Evolutionary conservation across 129 eudicot genomes (phyloP).

Genomic region (Erigeron canadensis): DNA sequence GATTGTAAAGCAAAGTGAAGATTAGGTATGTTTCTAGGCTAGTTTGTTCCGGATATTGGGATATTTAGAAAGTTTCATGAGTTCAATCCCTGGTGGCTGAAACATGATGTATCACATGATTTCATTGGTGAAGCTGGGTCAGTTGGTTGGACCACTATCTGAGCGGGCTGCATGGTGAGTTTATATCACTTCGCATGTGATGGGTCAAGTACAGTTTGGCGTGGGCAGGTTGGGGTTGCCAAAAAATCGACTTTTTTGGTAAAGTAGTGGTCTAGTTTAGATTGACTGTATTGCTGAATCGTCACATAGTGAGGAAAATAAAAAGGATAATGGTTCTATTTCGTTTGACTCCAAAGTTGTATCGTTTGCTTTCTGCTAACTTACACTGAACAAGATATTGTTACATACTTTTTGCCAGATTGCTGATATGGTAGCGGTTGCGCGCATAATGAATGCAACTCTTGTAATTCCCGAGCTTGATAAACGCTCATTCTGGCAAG

Average conservation of each 20-base stretch:
- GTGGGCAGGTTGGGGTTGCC: too few species aligned
- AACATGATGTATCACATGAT: too few species aligned
- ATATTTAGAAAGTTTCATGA: too few species aligned
- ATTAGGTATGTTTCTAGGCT: background rate
- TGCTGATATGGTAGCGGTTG: constrained; percentile 95
- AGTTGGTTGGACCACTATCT: too few species aligned
- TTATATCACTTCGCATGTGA: too few species aligned
- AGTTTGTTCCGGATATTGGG: too few species aligned
- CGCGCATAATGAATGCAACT: constrained; percentile 91
- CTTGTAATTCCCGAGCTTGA: constrained; percentile 91
- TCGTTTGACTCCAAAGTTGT: background rate
- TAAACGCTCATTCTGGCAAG: constrained; percentile 94
- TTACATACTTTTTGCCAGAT: constrained; percentile 46
- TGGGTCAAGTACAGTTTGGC: too few species aligned
- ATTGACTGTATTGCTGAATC: background rate
- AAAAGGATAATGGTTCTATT: background rate
- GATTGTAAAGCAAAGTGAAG: background rate
- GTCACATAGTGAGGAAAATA: background rate
- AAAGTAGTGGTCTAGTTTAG: background rate
- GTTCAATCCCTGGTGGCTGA: too few species aligned
- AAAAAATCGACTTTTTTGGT: too few species aligned
- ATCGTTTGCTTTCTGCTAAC: constrained; percentile 11
- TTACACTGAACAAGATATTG: background rate
- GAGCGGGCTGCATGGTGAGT: too few species aligned
- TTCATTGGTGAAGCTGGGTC: too few species aligned